Base-by-base conservation (phyloP, 345 rosid genomes). In the Erysimum cheiranthoides region DNA sequence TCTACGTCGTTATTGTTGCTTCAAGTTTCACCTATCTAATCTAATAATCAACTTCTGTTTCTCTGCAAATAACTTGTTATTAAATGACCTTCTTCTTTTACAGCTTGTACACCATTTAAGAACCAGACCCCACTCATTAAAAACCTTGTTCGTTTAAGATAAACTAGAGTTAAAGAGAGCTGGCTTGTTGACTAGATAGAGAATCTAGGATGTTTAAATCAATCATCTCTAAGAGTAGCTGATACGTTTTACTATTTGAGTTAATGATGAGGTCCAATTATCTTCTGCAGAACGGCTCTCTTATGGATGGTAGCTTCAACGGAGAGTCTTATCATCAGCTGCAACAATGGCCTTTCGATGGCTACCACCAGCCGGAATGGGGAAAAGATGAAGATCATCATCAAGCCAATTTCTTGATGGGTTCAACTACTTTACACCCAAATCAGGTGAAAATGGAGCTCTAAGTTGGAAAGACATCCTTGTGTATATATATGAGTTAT, bases 361-460 rank as follows among this genome's bases (percentile, higher is more conserved):
- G 85, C 12, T 71, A 81, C 73, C 88, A 84, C 42, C 98, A 79
- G 58, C 86, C 81, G 0, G 78, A 75, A 75, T 92, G 91, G 96
- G 88, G 82, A 74, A 80, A 83, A 81, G 91, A 86, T 79, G 91
- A 86, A 59, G 88, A 88, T 43, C 59, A 36, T 38, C 25, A 51
- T 49, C 11, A 78, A 72, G 57, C 67, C 18, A 70, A 31, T 72
- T 13, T 72, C 27, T 49, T 66, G 68, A 71, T 71, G 72, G 67
- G 16, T 71, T 81, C 89, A 91, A 91, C 81, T 49, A 61, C 86
- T 36, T 76, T 84, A 77, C 92, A 79, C 52, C 79, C 86, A 13
- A 86, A 81, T 82, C 86, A 80, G 71, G 72, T 82, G 84, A 84
- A 84, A 80, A 86, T 79, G 90, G 93, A 85, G 87, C 81, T 74